Base-by-base conservation (phyloP, 2,329 filamentous ascomycete species). In the Diaporthe ilicicola region DNA sequence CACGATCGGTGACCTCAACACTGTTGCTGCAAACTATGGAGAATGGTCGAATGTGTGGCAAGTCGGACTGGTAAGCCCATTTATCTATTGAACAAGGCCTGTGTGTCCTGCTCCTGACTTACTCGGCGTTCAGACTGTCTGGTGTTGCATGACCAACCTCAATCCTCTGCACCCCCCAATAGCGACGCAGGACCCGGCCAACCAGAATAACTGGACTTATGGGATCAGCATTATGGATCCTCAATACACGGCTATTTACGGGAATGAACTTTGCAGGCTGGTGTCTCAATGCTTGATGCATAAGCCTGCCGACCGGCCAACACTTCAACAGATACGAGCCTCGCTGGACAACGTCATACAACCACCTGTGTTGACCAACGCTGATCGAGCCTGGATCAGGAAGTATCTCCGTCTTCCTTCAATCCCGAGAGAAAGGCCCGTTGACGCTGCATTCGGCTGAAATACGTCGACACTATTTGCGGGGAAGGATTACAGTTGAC, bases 31-130 rank as follows among this genome's bases (percentile, higher is more conserved):
- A 7, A 67, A 55, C 19, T 67, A 67, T 7, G 51, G 64, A 13
- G 19, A 44, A 24, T 55, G 51, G 51, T 67, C 64, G 2, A 67
- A 67, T 13, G 32, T 67, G 1, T 67, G 37, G 24, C 64, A 67
- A 6, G 34, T 67, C 2, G 64, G 64, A 48, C 29, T 55, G 51
- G 64, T 67, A 24, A 4, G 64, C 29, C n/a, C n/a, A n/a, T n/a
- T n/a, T n/a, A 22, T 50, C 3, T 12, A 34, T n/a, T 10, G 9
- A 22, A 19, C n/a, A n/a, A 54, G 10, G 10, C 17, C 4, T 32
- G 27, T 7, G 17, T n/a, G 15, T 27, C 4, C 17, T n/a, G 10
- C 7, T 10, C 37, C 37, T 8, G 13, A 8, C 37, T 39, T 3
- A 39, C 13, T 13, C 3, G 10, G 37, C 3, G 27, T 22, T 37